A percentile compares a stretch with the other conserved stretches of the same genome.
Conservation (phyloP, 148 eudicot genomes). For the Fallopia convolvulus region DNA sequence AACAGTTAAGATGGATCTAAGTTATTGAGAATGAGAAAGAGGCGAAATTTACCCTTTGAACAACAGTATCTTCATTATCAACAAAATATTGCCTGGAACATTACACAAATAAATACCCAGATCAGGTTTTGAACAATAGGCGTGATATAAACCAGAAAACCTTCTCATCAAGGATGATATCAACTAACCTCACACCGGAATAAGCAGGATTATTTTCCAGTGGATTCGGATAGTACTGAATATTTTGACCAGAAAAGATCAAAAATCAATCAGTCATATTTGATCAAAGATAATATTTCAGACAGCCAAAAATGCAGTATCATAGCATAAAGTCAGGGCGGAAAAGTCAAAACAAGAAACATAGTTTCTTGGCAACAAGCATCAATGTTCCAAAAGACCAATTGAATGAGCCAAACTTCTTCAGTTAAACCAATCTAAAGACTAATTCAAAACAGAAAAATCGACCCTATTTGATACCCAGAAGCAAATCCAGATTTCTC, state of each 20-base stretch:
- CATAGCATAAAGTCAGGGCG: neutral
- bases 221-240: slow-evolving; percentile 34
- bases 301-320: slow-evolving; percentile 2
- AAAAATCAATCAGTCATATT: neutral
- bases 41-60: slow-evolving; percentile 49
- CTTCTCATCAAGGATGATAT: neutral
- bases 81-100: slow-evolving; percentile 77
- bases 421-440: neutral
- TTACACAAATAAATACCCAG: slow-evolving; percentile 3
- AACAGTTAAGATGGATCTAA: neutral
- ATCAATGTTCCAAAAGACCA: neutral
- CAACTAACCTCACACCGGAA: slow-evolving; percentile 59
- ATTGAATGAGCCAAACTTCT: neutral
- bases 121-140: neutral
- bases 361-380: neutral
- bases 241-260: neutral
- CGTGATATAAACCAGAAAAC: neutral
- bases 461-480: neutral
- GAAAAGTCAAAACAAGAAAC: neutral
- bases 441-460: neutral
- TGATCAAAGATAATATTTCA: neutral
- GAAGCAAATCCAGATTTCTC: neutral
- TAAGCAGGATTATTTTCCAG: slow-evolving; percentile 77
- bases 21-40: neutral
- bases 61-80: slow-evolving; percentile 66